Percentiles rank a stretch among this genome's conserved stretches.
phyloP scores from a whole-genome alignment of 2,329 filamentous ascomycete genomes.

The Aphanocladium album region DNA sequence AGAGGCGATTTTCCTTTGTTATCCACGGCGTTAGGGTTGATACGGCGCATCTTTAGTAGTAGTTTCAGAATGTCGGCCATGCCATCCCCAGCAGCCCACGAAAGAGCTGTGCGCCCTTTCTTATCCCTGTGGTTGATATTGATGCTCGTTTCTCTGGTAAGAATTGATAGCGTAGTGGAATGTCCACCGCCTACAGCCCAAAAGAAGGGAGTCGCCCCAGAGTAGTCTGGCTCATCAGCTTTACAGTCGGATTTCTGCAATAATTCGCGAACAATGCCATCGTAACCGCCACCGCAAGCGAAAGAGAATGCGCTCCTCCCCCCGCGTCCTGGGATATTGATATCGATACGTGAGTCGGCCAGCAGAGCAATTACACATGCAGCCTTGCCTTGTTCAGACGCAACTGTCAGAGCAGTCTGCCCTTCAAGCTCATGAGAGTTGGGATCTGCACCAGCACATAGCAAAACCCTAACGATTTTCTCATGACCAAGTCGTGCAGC shows the following conservation, averaged over 20 bases:
- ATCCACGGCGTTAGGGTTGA: slow-evolving; percentile 26
- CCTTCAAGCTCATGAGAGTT: slow-evolving; percentile 14
- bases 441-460: slow-evolving; percentile 20
- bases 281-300: slow-evolving; percentile 27
- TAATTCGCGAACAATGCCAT: slow-evolving; percentile 25
- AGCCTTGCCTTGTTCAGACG: slow-evolving; percentile 25
- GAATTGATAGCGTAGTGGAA: slow-evolving; percentile 18
- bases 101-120: slow-evolving; percentile 26
- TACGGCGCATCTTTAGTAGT: slow-evolving; percentile 20
- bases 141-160: slow-evolving; percentile 21
- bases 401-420: slow-evolving; percentile 26
- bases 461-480: slow-evolving; percentile 20
- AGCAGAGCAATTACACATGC: slow-evolving; percentile 24
- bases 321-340: slow-evolving; percentile 18
- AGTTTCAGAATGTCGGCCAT: slow-evolving; percentile 19
- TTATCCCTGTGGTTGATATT: slow-evolving; percentile 28
- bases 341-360: slow-evolving; percentile 19
- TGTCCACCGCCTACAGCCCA: slow-evolving; percentile 26
- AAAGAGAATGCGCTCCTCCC: slow-evolving; percentile 29
- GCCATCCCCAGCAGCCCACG: slow-evolving; percentile 30
- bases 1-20: slow-evolving; percentile 26
- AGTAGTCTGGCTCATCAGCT: slow-evolving; percentile 22
- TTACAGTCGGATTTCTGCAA: slow-evolving; percentile 18
- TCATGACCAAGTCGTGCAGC: slow-evolving; percentile 23
- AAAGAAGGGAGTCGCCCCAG: slow-evolving; percentile 27